Evolutionary conservation across 805 yeast species (phyloP).

Genomic region (Lipomyces yamadae): DNA sequence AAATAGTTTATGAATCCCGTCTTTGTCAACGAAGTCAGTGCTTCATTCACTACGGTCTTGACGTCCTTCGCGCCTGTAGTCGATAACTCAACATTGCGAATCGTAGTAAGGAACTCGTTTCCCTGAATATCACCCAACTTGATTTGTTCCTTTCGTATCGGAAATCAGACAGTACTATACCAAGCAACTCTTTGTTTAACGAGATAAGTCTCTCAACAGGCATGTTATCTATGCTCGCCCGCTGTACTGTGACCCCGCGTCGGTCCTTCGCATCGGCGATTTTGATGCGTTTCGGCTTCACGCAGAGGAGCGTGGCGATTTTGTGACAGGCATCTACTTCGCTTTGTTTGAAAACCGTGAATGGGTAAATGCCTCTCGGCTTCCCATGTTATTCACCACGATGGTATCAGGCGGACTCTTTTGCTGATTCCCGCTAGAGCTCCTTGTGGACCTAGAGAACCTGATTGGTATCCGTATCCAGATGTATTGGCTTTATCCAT

Average conservation of each 20-base stretch:
- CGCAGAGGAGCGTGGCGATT: slow-evolving; percentile 70
- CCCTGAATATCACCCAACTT: slow-evolving; percentile 85
- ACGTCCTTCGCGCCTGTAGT: slow-evolving; percentile 48
- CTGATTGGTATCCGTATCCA: no score
- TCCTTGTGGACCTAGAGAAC: slow-evolving; percentile 49
- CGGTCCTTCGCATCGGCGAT: slow-evolving; percentile 97
- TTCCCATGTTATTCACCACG: slow-evolving; percentile 52
- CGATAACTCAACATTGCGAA: slow-evolving; percentile 62
- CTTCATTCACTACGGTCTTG: slow-evolving; percentile 54
- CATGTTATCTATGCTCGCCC: slow-evolving; percentile 68
- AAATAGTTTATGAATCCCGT: slow-evolving; percentile 90
- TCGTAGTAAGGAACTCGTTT: slow-evolving; percentile 83
- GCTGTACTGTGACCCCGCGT: slow-evolving; percentile 92
- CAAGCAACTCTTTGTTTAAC: slow-evolving; percentile 74
- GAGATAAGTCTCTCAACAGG: slow-evolving; percentile 75
- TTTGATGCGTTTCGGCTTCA: slow-evolving; percentile 71
- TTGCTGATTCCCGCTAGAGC: not conserved
- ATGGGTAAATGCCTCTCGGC: slow-evolving; percentile 68
- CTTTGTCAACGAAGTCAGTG: slow-evolving; percentile 62
- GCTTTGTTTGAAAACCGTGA: slow-evolving; percentile 87
- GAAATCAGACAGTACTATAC: slow-evolving; percentile 81
- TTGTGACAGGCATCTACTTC: slow-evolving; percentile 90
- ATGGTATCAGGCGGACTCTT: slow-evolving; percentile 13
- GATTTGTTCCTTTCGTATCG: slow-evolving; percentile 62
- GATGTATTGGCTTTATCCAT: no score